phyloP scores from a whole-genome alignment of 805 yeast species.

The Monosporozyma solicola region DNA sequence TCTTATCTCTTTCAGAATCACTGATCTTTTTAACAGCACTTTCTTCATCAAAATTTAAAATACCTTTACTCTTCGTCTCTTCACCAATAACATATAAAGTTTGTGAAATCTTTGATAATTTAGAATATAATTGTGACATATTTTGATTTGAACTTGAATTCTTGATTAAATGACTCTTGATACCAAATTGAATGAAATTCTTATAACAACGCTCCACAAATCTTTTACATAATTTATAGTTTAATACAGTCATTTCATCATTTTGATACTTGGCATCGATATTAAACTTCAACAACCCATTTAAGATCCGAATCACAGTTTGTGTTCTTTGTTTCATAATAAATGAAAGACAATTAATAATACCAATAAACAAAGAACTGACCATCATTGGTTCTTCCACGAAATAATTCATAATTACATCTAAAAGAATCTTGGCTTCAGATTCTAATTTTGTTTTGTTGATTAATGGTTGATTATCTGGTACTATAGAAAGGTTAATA shows the following conservation, averaged over 20 bases:
- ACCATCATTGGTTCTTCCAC: slow-evolving; percentile 46
- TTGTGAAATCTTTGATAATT: slow-evolving; percentile 27
- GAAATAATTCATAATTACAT: slow-evolving; percentile 49
- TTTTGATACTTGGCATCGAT: slow-evolving; percentile 45
- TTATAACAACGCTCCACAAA: slow-evolving; percentile 55
- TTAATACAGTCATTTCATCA: slow-evolving; percentile 31
- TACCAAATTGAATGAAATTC: slow-evolving; percentile 35
- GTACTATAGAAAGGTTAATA: slow-evolving; percentile 37
- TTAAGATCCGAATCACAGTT: slow-evolving; percentile 45
- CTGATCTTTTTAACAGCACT: slow-evolving; percentile 20
- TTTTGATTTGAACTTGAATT: slow-evolving; percentile 10
- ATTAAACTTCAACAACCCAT: slow-evolving; percentile 52
- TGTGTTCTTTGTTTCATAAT: slow-evolving; percentile 62
- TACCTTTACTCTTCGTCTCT: slow-evolving; percentile 29
- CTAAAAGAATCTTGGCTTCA: slow-evolving; percentile 64
- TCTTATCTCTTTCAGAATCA: slow-evolving; percentile 16
- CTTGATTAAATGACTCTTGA: slow-evolving; percentile 29
- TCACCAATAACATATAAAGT: slow-evolving; percentile 29
- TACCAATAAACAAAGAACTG: slow-evolving; percentile 55
- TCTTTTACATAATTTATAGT: slow-evolving; percentile 47
- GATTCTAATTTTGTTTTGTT: slow-evolving; percentile 47
- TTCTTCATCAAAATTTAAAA: slow-evolving; percentile 14
- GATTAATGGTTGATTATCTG: slow-evolving; percentile 60
- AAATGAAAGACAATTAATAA: slow-evolving; percentile 53
- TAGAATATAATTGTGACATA: slow-evolving; percentile 19